phyloP scores from a whole-genome alignment of 1,284 basidiomycete species.

The Clitocybe nebularis region DNA sequence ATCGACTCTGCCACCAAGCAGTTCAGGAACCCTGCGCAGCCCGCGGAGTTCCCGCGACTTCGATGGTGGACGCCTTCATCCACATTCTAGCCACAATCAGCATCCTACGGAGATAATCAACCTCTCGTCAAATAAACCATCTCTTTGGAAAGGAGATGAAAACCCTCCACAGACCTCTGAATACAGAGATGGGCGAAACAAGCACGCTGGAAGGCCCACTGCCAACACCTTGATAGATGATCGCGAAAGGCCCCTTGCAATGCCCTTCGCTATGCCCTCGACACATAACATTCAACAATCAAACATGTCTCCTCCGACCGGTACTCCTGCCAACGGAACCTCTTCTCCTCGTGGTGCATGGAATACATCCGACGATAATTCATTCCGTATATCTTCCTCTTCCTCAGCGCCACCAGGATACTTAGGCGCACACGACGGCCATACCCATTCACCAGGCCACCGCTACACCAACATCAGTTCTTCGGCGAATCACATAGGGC shows the following conservation, averaged over 20 bases:
- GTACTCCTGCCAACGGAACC: slow-evolving; percentile 21
- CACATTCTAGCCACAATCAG: slow-evolving; percentile 24
- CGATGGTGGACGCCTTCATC: slow-evolving; percentile 19
- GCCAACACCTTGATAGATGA: slow-evolving; percentile 27
- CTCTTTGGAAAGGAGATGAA: slow-evolving; percentile 29
- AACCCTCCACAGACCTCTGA: slow-evolving; percentile 21
- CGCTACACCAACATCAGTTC: slow-evolving; percentile 25
- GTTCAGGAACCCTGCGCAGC: slow-evolving; percentile 22
- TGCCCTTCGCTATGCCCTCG: slow-evolving; percentile 50
- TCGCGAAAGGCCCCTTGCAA: slow-evolving; percentile 37
- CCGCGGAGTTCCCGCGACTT: slow-evolving; percentile 29
- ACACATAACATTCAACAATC: slow-evolving; percentile 27
- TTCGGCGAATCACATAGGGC: slow-evolving; percentile 14
- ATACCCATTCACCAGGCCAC: slow-evolving; percentile 28
- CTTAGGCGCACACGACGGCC: slow-evolving; percentile 20
- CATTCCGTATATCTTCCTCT: slow-evolving; percentile 26
- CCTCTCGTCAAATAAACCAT: slow-evolving; percentile 33
- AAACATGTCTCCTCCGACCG: slow-evolving; percentile 18
- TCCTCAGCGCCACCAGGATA: slow-evolving; percentile 22
- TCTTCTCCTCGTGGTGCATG: slow-evolving; percentile 28
- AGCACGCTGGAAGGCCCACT: slow-evolving; percentile 18
- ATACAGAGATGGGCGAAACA: slow-evolving; percentile 29
- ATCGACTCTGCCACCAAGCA: slow-evolving; percentile 25
- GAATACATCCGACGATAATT: slow-evolving; percentile 28
- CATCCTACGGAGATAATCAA: slow-evolving; percentile 49